Evolutionary conservation across 768 basidiomycete species (phyloP), one percentile per base, ranked within the genome.

Genomic region (Omphalotus guepiniiformis): DNA sequence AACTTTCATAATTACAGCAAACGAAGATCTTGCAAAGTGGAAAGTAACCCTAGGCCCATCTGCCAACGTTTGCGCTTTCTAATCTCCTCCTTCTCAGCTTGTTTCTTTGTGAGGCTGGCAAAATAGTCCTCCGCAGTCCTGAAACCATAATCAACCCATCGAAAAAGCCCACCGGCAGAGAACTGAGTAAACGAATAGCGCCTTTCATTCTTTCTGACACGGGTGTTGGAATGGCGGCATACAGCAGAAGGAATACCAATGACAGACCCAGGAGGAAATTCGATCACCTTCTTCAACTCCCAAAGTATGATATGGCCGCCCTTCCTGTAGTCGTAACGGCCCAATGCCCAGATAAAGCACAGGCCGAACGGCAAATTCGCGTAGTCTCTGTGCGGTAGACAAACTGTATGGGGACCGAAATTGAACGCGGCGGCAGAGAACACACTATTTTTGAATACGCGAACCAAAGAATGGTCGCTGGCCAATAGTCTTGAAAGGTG

Each of bases 201-300:
- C 3, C 13, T 43, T 19, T 58, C 55, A 3, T 36, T 38, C 8
- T 18, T n/a, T 13, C 18, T 32, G 7, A 56, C 25, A 2, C 42
- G 23, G 3, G 42, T 46, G 29, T 56, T 56, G 4, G 49, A 51
- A 23, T 54, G 53, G 28, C 53, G 1, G 45, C 50, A 21, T 11
- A 51, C 12, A 11, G 53, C 53, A 9, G 54, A 55, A 3, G 56
- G 56, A 15, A 43, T 42, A 19, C 56, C n/a, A 23, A 55, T 51
- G 13, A 44, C 48, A 4, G 42, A 30, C 28, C 56, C 56, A 12
- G 48, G 51, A 2, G 49, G 53, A 27, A 58, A 51, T 28, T 55
- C 45, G 9, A 57, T n/a, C n/a, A n/a, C n/a, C n/a, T n/a, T n/a
- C n/a, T n/a, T n/a, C n/a, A n/a, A n/a, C n/a, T n/a, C n/a, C n/a